Base-by-base conservation (phyloP, 768 basidiomycete genomes). In the Trametes sanguinea region DNA sequence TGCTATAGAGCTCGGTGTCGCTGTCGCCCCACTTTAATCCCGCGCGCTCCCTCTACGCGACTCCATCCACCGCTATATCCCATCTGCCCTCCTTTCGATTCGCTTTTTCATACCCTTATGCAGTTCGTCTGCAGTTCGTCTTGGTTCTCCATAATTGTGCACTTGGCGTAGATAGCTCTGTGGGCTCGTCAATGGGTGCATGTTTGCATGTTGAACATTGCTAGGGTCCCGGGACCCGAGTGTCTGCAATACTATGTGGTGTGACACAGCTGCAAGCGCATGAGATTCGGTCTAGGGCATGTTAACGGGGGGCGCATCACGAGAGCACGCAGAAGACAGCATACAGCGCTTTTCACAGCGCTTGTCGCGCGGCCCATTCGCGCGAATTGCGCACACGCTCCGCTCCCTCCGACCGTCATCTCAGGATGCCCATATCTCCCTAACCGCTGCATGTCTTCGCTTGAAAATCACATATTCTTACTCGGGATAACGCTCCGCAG, bases 131-230 rank as follows among this genome's bases (percentile, higher is more conserved):
- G 50, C 50, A 33, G 30, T 43, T n/a, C 29, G 44, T 56, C 45
- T 11, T 54, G 50, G 43, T 44, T 46, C n/a, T 57, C 40, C 54
- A 33, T 64, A 62, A 51, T 47, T 35, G 47, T 62, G 57, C 52
- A 43, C 22, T 33, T 57, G 42, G 33, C 46, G 64, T 65, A 61
- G 56, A 65, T 65, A 65, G 60, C 60, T 61, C 60, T 59, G 53
- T 44, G 56, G 64, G 64, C 51, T 56, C 43, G 40, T 60, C 44
- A 42, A 54, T 51, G 35, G 50, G 63, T 51, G 54, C 39, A 43
- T 55, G 35, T 52, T 48, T 32, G 42, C 60, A 56, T 64, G 58
- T 59, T 54, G 62, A 63, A 55, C 40, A 60, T 51, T 29, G 42
- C 45, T 30, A 33, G 57, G 62, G 56, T 54, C 57, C 62, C 35